Conservation (phyloP, 163 green algal genomes). For the Prototheca wickerhamii region DNA sequence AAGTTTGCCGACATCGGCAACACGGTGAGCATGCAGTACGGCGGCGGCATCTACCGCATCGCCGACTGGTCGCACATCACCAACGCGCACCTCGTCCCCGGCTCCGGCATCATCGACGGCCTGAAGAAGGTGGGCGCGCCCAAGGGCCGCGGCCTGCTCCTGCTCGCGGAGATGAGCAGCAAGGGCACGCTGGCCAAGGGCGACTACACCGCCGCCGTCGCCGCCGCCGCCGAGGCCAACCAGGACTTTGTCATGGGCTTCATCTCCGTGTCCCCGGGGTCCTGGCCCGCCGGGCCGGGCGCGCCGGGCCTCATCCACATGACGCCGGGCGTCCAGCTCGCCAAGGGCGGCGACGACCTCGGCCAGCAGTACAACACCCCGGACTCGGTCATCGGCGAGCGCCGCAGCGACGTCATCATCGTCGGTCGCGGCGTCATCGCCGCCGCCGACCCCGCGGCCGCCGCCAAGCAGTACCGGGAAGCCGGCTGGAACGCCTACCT, state of each 20-base stretch:
- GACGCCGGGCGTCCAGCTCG: conserved; percentile 94
- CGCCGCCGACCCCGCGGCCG: conserved; percentile 55
- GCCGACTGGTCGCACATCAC: conserved; percentile 95
- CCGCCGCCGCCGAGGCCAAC: conserved; percentile 58
- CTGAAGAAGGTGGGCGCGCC: conserved; percentile 82
- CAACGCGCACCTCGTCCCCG: conserved; percentile 95
- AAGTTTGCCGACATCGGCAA: conserved; percentile 99
- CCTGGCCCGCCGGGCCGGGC: conserved; percentile 56
- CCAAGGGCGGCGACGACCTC: conserved; percentile 78
- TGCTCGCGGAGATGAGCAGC: conserved; percentile 90
- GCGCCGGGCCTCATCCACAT: conserved; percentile 90
- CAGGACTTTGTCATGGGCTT: conserved; percentile 98
- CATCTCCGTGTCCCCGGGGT: conserved; percentile 82
- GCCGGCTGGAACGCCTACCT: conserved; percentile 86
- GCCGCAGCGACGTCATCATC: conserved; percentile 96
- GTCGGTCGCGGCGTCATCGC: conserved; percentile 89
- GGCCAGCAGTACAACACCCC: conserved; percentile 98
- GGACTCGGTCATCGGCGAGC: conserved; percentile 60
- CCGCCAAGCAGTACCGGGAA: conserved; percentile 73
- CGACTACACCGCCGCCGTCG: conserved; percentile 84
- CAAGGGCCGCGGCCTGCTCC: conserved; percentile 62
- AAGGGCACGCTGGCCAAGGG: conserved; percentile 78
- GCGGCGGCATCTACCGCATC: conserved; percentile 92
- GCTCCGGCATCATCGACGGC: conserved; percentile 94
- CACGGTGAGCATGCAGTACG: conserved; percentile 92